Percentiles rank a stretch among this genome's conserved stretches.
Evolutionary conservation across 73 alveolate species (phyloP).

Genomic region (Paramecium pentaurelia): DNA sequence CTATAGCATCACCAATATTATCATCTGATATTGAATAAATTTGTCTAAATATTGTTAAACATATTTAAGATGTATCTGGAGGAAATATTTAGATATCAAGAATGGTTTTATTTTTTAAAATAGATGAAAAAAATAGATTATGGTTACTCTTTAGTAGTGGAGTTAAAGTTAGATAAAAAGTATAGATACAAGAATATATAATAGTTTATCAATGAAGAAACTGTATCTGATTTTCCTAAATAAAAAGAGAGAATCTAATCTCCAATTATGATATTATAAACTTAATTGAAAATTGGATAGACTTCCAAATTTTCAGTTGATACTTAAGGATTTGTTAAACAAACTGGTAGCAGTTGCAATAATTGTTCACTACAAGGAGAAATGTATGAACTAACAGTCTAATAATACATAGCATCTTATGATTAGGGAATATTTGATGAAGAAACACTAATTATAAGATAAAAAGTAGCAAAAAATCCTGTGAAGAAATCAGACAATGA

Average conservation of each 20-base stretch:
- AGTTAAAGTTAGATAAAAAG: constrained; percentile 62
- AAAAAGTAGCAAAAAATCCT: constrained; percentile 8
- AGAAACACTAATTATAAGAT: constrained; percentile 3
- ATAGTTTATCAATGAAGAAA: constrained; percentile 44
- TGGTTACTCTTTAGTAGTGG: constrained; percentile 81
- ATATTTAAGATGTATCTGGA: constrained; percentile 78
- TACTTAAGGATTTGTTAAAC: constrained; percentile 1
- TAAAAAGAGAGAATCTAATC: constrained; percentile 27
- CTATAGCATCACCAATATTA: constrained; percentile 83
- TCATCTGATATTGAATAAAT: constrained; percentile 76
- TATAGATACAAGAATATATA: neutral
- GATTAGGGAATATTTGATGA: constrained; percentile 30
- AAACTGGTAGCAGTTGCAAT: constrained; percentile 16
- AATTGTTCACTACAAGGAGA: constrained; percentile 20
- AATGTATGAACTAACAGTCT: constrained; percentile 12
- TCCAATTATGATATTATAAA: constrained; percentile 17
- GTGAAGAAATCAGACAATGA: constrained; percentile 42
- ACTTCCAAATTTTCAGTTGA: neutral
- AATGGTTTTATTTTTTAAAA: constrained; percentile 81
- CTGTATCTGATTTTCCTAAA: neutral
- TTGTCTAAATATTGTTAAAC: constrained; percentile 77
- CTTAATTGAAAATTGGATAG: neutral
- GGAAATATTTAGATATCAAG: constrained; percentile 78
- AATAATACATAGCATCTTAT: neutral
- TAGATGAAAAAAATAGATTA: constrained; percentile 77